Evolutionary conservation across 139 green algal genomes (phyloP).

Genomic region (Zygnema cylindricum): DNA sequence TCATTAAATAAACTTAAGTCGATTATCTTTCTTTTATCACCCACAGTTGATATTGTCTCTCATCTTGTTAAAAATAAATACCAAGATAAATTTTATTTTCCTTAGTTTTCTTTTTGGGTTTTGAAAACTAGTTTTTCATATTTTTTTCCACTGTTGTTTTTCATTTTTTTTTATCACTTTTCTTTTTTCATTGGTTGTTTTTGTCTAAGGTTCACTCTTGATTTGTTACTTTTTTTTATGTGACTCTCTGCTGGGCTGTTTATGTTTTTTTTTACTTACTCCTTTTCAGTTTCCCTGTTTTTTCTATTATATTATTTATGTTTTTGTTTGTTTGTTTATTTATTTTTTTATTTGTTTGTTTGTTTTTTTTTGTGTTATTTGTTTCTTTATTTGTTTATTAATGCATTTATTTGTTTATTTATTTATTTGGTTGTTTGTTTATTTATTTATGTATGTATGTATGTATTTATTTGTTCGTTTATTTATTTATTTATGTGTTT

Average conservation of each 20-base stretch:
- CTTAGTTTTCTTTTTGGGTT: not conserved
- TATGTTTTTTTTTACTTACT: not conserved
- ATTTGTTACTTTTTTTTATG: not conserved
- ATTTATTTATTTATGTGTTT: too few relatives aligned
- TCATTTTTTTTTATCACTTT: slow-evolving; percentile 6
- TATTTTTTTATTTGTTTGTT: too few relatives aligned
- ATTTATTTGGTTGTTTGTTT: too few relatives aligned
- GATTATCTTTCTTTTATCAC: too few relatives aligned
- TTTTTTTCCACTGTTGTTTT: not conserved
- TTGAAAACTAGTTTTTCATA: not conserved
- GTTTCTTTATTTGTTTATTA: too few relatives aligned
- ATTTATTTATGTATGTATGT: too few relatives aligned
- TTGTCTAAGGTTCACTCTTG: not conserved
- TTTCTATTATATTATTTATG: not conserved
- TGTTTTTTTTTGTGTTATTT: too few relatives aligned
- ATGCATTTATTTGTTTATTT: too few relatives aligned
- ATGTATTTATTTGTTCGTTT: too few relatives aligned
- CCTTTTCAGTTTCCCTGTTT: slow-evolving; percentile 1
- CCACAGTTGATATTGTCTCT: too few relatives aligned
- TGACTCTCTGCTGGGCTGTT: slow-evolving; percentile 4
- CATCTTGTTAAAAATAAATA: too few relatives aligned
- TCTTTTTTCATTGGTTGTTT: not conserved
- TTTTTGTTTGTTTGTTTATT: not conserved
- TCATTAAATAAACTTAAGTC: too few relatives aligned
- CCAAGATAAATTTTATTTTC: not conserved